Conservation (phyloP, 352 stramenopile genomes). For the Achlya hypogyna region DNA sequence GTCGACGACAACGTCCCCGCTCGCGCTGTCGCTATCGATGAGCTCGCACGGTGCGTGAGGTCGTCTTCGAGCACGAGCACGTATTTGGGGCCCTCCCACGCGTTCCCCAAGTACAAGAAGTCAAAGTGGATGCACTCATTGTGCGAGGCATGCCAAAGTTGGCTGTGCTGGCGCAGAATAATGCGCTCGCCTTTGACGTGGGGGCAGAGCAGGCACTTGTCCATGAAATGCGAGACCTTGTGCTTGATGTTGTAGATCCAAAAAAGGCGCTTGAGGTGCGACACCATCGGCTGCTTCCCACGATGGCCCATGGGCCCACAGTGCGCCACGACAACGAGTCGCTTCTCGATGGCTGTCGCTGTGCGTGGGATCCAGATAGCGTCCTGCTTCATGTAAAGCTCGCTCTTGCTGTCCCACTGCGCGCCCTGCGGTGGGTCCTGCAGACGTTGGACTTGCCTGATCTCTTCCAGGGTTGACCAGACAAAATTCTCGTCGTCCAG, state of each 20-base stretch:
- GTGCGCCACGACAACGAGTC: conserved; percentile 7
- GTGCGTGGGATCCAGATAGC: conserved; percentile 18
- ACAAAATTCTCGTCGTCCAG: conserved; percentile 1
- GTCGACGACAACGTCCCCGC: conserved; percentile 14
- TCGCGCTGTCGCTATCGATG: conserved; percentile 20
- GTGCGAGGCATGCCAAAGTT: conserved; percentile 8
- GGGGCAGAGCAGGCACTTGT: conserved; percentile 21
- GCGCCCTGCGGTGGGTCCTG: background rate
- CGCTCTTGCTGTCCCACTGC: background rate
- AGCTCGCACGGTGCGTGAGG: conserved; percentile 26
- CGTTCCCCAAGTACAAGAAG: conserved; percentile 25
- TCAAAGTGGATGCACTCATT: conserved; percentile 32
- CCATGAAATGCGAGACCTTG: conserved; percentile 14
- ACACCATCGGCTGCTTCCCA: background rate
- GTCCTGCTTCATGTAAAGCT: background rate
- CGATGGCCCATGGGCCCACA: conserved; percentile 19
- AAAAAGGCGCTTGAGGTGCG: conserved; percentile 9
- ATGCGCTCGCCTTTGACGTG: conserved; percentile 23
- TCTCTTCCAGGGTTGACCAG: background rate
- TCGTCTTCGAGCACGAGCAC: conserved; percentile 30
- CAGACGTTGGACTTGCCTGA: background rate
- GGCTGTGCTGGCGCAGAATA: conserved; percentile 15
- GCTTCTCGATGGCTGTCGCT: background rate
- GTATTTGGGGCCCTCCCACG: conserved; percentile 20
- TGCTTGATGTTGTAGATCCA: conserved; percentile 2